phyloP scores from a whole-genome alignment of 2,329 filamentous ascomycete species.

The Aspergillus ochraceoroseus region DNA sequence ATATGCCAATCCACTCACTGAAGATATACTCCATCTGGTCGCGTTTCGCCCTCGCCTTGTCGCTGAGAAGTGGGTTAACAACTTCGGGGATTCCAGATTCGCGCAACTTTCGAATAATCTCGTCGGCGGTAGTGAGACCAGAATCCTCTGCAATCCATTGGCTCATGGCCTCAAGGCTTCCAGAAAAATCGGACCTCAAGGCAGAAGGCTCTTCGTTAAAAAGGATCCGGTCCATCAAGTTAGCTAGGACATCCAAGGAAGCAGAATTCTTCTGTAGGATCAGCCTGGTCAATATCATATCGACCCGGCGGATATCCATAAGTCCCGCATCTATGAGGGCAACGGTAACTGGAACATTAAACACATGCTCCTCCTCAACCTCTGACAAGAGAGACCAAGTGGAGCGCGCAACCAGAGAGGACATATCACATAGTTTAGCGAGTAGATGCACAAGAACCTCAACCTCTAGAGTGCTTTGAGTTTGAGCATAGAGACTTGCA shows the following conservation, averaged over 20 bases:
- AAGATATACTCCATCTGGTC: slow-evolving; percentile 94
- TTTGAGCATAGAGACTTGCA: slow-evolving; percentile 53
- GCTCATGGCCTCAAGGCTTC: slow-evolving; percentile 75
- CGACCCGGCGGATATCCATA: slow-evolving; percentile 60
- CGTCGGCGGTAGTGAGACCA: slow-evolving; percentile 59
- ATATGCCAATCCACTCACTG: slow-evolving; percentile 86
- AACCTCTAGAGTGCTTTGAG: slow-evolving; percentile 54
- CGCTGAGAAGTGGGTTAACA: slow-evolving; percentile 51
- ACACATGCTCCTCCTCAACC: slow-evolving; percentile 56
- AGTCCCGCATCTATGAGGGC: slow-evolving; percentile 57
- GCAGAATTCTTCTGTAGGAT: slow-evolving; percentile 65
- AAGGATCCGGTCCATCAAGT: slow-evolving; percentile 71
- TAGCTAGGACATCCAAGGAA: slow-evolving; percentile 73
- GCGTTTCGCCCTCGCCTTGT: slow-evolving; percentile 57
- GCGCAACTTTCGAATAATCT: slow-evolving; percentile 63
- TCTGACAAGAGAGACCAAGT: slow-evolving; percentile 47
- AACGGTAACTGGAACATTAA: slow-evolving; percentile 58
- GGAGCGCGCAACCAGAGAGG: slow-evolving; percentile 53
- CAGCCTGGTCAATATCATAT: slow-evolving; percentile 67
- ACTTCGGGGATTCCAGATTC: slow-evolving; percentile 54
- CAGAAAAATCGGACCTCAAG: slow-evolving; percentile 78
- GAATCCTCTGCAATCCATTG: slow-evolving; percentile 74
- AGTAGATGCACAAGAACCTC: slow-evolving; percentile 60
- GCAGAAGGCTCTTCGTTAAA: slow-evolving; percentile 72
- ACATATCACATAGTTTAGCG: slow-evolving; percentile 57